These are phyloP conservation scores for Exophiala spinifera DNA, from an alignment of 2,329 filamentous ascomycete species.

Conservation along the genomic window DNA sequence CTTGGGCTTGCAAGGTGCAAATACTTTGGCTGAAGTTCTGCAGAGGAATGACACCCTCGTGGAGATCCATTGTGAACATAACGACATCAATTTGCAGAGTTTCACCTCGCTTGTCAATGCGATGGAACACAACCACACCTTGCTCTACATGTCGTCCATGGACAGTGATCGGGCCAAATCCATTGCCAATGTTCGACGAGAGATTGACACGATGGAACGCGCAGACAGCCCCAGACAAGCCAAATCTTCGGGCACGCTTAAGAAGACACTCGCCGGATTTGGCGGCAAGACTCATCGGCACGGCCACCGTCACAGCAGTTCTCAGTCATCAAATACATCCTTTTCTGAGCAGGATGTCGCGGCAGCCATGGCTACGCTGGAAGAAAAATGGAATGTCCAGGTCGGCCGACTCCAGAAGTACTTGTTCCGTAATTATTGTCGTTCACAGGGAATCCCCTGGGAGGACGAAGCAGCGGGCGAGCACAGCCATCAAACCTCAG, in stretches of 20 bases:
- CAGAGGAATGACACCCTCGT: conserved; percentile 61
- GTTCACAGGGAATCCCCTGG: conserved; percentile 35
- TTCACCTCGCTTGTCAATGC: conserved; percentile 65
- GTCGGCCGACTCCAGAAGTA: conserved; percentile 43
- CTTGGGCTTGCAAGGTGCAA: conserved; percentile 66
- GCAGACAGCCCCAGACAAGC: conserved; percentile 36
- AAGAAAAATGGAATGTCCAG: conserved; percentile 47
- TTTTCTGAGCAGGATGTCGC: conserved; percentile 40
- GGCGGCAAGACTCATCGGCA: conserved; percentile 27
- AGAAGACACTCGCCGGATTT: conserved; percentile 43
- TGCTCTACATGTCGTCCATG: conserved; percentile 63
- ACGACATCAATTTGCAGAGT: conserved; percentile 61
- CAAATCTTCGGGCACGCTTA: conserved; percentile 40
- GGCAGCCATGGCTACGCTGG: conserved; percentile 40
- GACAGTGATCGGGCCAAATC: conserved; percentile 59
- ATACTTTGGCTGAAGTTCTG: conserved; percentile 65
- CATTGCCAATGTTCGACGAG: conserved; percentile 57
- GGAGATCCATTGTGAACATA: conserved; percentile 69
- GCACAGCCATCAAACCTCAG: conserved; percentile 7
- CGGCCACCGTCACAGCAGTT: conserved; percentile 22
- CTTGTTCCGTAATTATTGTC: conserved; percentile 46
- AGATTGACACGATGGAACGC: conserved; percentile 50
- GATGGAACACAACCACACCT: conserved; percentile 61
- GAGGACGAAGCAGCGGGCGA: conserved; percentile 15
- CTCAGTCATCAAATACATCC: conserved; percentile 13